phyloP scores from a whole-genome alignment of 2,329 filamentous ascomycete species.

The Xylaria digitata region DNA sequence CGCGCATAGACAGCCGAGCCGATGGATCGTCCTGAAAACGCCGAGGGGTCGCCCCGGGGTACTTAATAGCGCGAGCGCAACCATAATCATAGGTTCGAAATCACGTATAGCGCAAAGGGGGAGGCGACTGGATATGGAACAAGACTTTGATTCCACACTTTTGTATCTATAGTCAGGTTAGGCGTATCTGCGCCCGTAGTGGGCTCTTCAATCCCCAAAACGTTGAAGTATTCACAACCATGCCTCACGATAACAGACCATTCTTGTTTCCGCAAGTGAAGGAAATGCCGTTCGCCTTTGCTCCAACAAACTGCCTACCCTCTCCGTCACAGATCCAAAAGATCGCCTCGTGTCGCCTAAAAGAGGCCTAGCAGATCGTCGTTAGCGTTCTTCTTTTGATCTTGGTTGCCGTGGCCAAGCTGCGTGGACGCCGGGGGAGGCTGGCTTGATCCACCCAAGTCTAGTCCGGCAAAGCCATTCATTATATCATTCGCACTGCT shows the following conservation, averaged over 20 bases:
- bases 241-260: constrained; percentile 14
- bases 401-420: constrained; percentile 55
- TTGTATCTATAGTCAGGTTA: constrained; percentile 29
- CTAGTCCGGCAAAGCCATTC: constrained; percentile 86
- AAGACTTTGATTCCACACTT: constrained; percentile 21
- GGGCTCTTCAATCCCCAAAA: constrained; percentile 9
- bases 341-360: constrained; percentile 48
- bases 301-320: constrained; percentile 7
- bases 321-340: constrained; percentile 32
- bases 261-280: constrained; percentile 18
- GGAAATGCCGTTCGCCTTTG: constrained; percentile 14
- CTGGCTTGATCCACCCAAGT: constrained; percentile 73
- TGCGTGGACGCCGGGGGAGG: constrained; percentile 74
- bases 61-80: not conserved
- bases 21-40: not conserved
- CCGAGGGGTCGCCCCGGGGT: not conserved
- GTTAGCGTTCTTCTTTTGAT: constrained; percentile 57
- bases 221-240: constrained; percentile 19
- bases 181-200: constrained; percentile 12
- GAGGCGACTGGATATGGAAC: constrained; percentile 10
- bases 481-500: constrained; percentile 76
- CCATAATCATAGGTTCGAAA: constrained; percentile 5
- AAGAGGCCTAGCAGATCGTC: constrained; percentile 72
- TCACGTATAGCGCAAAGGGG: not conserved
- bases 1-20: not conserved